Conservation (phyloP, 192 early-diverging fungal genomes). For the Coemansia sp. region DNA sequence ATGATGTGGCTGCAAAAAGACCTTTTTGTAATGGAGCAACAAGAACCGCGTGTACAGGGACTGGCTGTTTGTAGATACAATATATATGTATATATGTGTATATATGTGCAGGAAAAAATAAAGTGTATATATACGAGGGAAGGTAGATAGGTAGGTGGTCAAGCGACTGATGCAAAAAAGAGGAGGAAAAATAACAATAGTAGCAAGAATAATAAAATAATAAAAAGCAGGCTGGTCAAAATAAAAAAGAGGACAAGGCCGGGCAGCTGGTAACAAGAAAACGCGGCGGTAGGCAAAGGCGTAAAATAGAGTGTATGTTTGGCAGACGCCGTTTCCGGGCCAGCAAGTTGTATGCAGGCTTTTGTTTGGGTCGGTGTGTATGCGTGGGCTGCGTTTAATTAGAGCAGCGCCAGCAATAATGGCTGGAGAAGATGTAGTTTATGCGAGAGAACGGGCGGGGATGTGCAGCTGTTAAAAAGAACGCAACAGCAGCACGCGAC, state of each 20-base stretch:
- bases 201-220: conserved; percentile 12
- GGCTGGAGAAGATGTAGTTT: conserved; percentile 2
- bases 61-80: neutral
- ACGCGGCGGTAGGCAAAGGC: neutral
- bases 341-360: conserved; percentile 1
- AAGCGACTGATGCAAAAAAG: conserved; percentile 1
- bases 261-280: neutral
- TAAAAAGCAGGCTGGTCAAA: conserved; percentile 4
- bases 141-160: neutral
- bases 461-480: conserved; percentile 5
- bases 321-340: neutral
- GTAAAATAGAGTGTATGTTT: neutral
- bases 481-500: neutral
- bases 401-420: neutral
- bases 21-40: conserved; percentile 1
- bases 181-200: conserved; percentile 12
- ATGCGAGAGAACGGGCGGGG: conserved; percentile 5
- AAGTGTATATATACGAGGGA: conserved; percentile 12
- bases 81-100: neutral
- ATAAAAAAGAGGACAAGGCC: conserved; percentile 4
- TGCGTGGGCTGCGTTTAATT: conserved; percentile 7
- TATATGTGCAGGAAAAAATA: conserved; percentile 2
- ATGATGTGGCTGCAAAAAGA: conserved; percentile 6
- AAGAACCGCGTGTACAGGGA: neutral
- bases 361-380: neutral